Evolutionary conservation across 768 basidiomycete species (phyloP).

Genomic region (Kwoniella dendrophila): DNA sequence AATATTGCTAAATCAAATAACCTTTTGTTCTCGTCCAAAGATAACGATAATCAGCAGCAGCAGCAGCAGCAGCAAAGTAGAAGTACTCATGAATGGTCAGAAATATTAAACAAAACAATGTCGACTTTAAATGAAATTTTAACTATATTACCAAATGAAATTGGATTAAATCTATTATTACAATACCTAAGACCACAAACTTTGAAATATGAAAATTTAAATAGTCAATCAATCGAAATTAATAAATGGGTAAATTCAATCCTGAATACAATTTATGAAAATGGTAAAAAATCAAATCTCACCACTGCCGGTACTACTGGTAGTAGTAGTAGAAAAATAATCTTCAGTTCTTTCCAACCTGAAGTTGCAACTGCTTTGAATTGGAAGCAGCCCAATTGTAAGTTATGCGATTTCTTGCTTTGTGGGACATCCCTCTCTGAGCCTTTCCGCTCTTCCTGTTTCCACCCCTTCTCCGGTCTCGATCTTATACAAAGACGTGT

Average conservation of each 20-base stretch:
- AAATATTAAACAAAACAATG: conserved; percentile 58
- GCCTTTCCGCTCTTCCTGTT: background rate
- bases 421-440: background rate
- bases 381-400: conserved; percentile 99
- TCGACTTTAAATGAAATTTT: conserved; percentile 74
- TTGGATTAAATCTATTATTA: conserved; percentile 82
- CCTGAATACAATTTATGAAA: conserved; percentile 77
- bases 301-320: background rate
- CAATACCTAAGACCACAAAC: conserved; percentile 69
- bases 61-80: too few relatives aligned
- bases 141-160: conserved; percentile 62
- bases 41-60: too few relatives aligned
- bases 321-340: conserved; percentile 74
- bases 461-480: background rate
- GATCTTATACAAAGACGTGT: background rate
- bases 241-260: conserved; percentile 84
- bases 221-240: conserved; percentile 67
- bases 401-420: conserved; percentile 16
- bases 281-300: conserved; percentile 59
- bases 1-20: conserved; percentile 65
- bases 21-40: conserved; percentile 45
- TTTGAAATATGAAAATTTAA: conserved; percentile 59
- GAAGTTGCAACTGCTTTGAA: conserved; percentile 87
- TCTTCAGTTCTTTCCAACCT: conserved; percentile 91
- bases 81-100: conserved; percentile 56